Evolutionary conservation across 2,329 filamentous ascomycete genomes (phyloP).

Genomic region (Hypoxylon sp.): DNA sequence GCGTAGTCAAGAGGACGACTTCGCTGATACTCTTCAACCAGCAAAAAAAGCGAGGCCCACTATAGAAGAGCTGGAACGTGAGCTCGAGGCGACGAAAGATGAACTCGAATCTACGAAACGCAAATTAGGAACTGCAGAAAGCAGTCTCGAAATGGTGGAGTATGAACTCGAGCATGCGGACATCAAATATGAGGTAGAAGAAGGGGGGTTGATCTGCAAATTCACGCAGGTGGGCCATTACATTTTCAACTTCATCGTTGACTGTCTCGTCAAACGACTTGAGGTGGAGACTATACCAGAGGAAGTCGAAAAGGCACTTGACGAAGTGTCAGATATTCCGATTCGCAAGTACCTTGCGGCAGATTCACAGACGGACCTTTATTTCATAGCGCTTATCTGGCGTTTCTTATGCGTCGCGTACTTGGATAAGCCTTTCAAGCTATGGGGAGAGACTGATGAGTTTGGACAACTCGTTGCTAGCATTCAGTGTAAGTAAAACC

Average conservation of each 20-base stretch:
- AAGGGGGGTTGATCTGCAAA: background rate
- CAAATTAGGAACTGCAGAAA: background rate
- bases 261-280: constrained; percentile 31
- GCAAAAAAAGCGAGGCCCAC: background rate
- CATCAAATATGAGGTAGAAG: background rate
- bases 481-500: constrained; percentile 12
- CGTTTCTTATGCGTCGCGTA: constrained; percentile 10
- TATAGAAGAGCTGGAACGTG: background rate
- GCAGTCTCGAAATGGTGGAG: background rate
- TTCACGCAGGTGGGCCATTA: background rate
- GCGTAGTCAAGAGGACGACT: background rate
- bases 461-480: constrained; percentile 1
- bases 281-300: constrained; percentile 50
- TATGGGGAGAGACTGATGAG: constrained; percentile 8
- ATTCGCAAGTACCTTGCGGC: background rate
- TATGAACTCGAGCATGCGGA: background rate
- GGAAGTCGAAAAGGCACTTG: constrained; percentile 50
- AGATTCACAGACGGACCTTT: background rate
- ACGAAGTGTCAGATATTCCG: constrained; percentile 1
- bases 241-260: background rate
- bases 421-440: constrained; percentile 15
- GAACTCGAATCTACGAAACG: background rate
- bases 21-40: background rate
- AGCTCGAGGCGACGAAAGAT: constrained; percentile 1
- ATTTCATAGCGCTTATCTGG: constrained; percentile 21